Conservation (phyloP, 2,329 filamentous ascomycete species). For the Fusarium buharicum region DNA sequence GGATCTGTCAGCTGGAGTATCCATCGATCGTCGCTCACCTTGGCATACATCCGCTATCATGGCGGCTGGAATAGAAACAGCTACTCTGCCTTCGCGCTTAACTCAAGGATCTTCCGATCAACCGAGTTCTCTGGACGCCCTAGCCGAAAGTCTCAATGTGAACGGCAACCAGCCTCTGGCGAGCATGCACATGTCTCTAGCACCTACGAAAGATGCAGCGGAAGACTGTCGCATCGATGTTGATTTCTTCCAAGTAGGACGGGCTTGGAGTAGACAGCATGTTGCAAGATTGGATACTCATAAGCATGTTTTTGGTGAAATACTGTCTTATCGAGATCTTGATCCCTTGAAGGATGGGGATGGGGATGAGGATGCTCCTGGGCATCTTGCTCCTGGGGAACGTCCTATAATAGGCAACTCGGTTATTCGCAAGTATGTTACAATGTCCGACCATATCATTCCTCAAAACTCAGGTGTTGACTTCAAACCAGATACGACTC, state of each 20-base stretch:
- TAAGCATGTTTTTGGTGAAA: conserved; percentile 47
- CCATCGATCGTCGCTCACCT: conserved; percentile 69
- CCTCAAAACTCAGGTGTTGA: neutral
- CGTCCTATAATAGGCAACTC: conserved; percentile 45
- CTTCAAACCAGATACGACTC: conserved; percentile 56
- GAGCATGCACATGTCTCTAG: conserved; percentile 74
- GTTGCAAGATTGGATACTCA: conserved; percentile 15
- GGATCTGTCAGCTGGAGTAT: conserved; percentile 66
- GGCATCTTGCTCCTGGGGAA: conserved; percentile 8
- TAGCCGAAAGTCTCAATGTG: conserved; percentile 75
- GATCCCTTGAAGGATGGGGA: conserved; percentile 12
- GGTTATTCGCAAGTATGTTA: conserved; percentile 45
- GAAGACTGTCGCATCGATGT: conserved; percentile 47
- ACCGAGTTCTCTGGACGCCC: conserved; percentile 65
- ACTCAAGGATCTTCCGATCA: conserved; percentile 55
- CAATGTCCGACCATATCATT: neutral
- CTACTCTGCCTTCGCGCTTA: conserved; percentile 80
- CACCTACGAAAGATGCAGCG: conserved; percentile 46
- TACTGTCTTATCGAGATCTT: conserved; percentile 41
- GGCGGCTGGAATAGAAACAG: conserved; percentile 79
- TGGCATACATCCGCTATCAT: conserved; percentile 88
- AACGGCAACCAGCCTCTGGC: conserved; percentile 84
- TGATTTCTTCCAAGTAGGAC: conserved; percentile 48
- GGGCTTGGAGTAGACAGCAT: conserved; percentile 25
- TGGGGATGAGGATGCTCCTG: conserved; percentile 8